Base-by-base conservation (phyloP, 805 yeast genomes). In the Candida endomychidarum region DNA sequence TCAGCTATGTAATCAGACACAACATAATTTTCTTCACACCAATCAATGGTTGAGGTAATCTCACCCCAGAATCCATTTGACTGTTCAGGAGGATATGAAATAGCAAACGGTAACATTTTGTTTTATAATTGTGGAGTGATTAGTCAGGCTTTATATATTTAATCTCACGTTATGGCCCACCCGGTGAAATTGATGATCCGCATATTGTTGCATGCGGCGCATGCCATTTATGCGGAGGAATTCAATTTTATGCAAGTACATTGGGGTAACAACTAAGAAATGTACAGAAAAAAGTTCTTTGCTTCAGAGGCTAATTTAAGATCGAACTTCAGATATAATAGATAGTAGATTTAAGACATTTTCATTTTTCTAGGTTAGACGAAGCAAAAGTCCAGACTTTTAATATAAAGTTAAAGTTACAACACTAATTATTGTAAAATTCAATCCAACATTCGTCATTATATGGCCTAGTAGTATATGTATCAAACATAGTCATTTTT, bases 21-120 rank as follows among this genome's bases (percentile, higher is more conserved):
- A 8, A 89, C 91, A 58, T 91, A 91, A 66, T 91, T 91, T 61
- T 93, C 98, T 56, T 91, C 99, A 64, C 99, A 91, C 98, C 98
- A 91, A 57, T 91, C 99, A 26, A 93, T 93, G n/a, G 98, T 90
- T 26, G 96, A 78, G 0, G 98, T 89, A 2, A 86, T 85, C 4
- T 70, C 65, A 1, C 93, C 93, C 96, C 96, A 87, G 57, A 61
- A 81, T 1, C 89, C 90, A 11, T 61, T 42, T n/a, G 56, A 49
- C 29, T 78, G 77, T 23, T 71, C 77, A 5, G 70, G 70, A 0
- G 86, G 84, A 51, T 80, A 80, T 2, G 80, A 77, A 46, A 54
- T 45, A 5, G 78, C 73, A 56, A 74, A 74, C 11, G 78, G 79
- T 19, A 73, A 61, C 69, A 64, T 65, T 21, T 4, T 25, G 18